These are phyloP conservation scores for Arthonia radiata DNA, from an alignment of 495 filamentous ascomycete species.

Conservation along the genomic window DNA sequence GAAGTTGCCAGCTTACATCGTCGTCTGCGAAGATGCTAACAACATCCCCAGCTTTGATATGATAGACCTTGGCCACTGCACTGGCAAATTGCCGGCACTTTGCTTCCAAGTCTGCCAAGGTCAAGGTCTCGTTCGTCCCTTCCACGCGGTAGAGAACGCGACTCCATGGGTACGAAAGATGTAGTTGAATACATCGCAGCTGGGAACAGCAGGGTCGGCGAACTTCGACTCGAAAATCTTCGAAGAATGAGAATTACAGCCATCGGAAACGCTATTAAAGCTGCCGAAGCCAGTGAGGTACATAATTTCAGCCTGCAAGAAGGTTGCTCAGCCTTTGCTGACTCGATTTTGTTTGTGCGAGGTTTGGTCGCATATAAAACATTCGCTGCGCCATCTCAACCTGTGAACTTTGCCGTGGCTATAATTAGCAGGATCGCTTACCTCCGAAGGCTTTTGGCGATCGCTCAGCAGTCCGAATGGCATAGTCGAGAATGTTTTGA, in stretches of 20 bases:
- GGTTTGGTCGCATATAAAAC: no score
- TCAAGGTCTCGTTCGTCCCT: conserved; percentile 3
- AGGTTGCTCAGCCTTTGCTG: no score
- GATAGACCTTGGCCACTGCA: conserved; percentile 1
- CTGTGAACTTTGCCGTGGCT: no score
- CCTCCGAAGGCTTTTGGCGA: no score
- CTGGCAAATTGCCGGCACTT: conserved; percentile 3
- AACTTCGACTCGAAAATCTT: conserved; percentile 3
- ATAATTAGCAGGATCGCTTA: no score
- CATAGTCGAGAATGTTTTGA: no score
- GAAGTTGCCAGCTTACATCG: no score
- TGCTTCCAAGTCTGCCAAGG: conserved; percentile 3
- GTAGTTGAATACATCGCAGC: conserved; percentile 5
- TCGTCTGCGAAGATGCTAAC: conserved; percentile 3
- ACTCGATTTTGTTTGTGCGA: no score
- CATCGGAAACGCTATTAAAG: conserved; percentile 1
- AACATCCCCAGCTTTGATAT: conserved; percentile 3
- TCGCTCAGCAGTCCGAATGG: no score
- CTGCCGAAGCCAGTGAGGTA: no score
- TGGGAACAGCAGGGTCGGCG: conserved; percentile 1
- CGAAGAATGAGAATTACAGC: conserved; percentile 3
- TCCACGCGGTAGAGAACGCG: conserved; percentile 4
- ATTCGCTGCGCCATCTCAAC: no score
- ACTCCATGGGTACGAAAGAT: conserved; percentile 4
- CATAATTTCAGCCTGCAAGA: no score